Conservation (phyloP, 2,329 filamentous ascomycete species). For the Chrysoporthe austroafricana region DNA sequence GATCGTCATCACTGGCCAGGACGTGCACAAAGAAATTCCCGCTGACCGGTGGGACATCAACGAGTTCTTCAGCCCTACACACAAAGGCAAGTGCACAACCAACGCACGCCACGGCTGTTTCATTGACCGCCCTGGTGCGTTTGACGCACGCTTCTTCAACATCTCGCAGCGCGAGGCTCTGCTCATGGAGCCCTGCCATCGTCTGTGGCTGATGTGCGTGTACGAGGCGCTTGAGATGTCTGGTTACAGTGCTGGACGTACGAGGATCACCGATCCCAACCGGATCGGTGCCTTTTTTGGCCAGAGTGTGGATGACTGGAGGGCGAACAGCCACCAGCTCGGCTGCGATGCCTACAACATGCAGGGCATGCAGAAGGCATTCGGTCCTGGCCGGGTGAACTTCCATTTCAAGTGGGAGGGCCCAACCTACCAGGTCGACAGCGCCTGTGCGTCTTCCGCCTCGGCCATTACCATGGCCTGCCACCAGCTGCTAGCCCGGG, state of each 20-base stretch:
- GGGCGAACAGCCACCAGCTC: conserved; percentile 18
- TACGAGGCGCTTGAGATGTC: conserved; percentile 44
- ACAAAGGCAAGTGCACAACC: conserved; percentile 22
- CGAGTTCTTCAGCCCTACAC: conserved; percentile 22
- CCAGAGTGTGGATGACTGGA: conserved; percentile 30
- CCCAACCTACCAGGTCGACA: conserved; percentile 39
- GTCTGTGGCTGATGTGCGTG: conserved; percentile 43
- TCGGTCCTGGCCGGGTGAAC: conserved; percentile 37
- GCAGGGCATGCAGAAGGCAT: conserved; percentile 36
- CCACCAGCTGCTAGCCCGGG: conserved; percentile 34
- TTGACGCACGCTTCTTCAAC: conserved; percentile 48
- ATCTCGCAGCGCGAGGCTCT: conserved; percentile 41
- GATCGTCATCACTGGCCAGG: conserved; percentile 27
- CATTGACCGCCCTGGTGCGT: conserved; percentile 34
- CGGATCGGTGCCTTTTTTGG: conserved; percentile 45
- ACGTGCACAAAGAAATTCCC: conserved; percentile 27
- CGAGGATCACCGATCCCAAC: conserved; percentile 15
- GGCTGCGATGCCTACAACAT: conserved; percentile 44
- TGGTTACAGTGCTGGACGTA: conserved; percentile 31
- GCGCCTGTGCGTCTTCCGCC: conserved; percentile 43
- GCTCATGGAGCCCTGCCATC: conserved; percentile 46
- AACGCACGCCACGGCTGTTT: conserved; percentile 30
- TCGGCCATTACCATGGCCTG: conserved; percentile 45
- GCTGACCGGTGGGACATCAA: conserved; percentile 25
- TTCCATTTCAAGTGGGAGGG: conserved; percentile 44